Base-by-base conservation (phyloP, 2,329 filamentous ascomycete genomes). In the Colletotrichum sublineola region DNA sequence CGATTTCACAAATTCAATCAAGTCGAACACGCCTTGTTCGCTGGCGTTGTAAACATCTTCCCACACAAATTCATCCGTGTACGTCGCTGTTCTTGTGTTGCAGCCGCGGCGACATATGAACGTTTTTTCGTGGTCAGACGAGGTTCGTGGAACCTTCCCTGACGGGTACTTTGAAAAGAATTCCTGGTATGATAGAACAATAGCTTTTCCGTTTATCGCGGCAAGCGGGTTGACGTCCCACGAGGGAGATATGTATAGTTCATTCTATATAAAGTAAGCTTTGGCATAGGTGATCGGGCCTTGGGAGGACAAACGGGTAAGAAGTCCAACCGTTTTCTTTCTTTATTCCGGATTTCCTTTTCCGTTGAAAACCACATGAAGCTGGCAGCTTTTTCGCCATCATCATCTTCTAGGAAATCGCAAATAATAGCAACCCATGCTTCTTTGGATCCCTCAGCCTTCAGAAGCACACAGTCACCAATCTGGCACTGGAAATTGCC, bases 351-450 rank as follows among this genome's bases (percentile, higher is more conserved):
- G 73, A 98, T 94, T 82, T 98, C 96, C 78, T 93, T 93, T 77
- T 97, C 93, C 0, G 94, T 94, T 0, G 94, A 95, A 80, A 99
- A 98, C 96, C 96, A 99, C 88, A 98, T 92, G 79, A 99, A 96
- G 74, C 92, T 93, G 67, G 93, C 96, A 36, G 92, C 91, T 85
- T 94, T 98, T 55, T 93, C 89, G 4, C 90, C 91, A 15, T 93
- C 91, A 29, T 93, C 91, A 42, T 91, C 89, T 57, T 96, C 91
- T 50, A 91, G 80, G 76, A 99, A 97, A 55, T 94, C 91, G 77
- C 92, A 93, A 64, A 98, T 92, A 74, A 99, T 91, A 44, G 94
- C 96, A 3, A 97, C 93, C 95, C 96, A 99, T 14, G 95, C 93
- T 77, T 97, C 94, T 75, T 94, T 94, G 52, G 90, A 89, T 5